A percentile compares a stretch with the other conserved stretches of the same genome.
These are phyloP conservation scores for Betula pendula DNA, from an alignment of 306 rosid genomes.

Conservation along the genomic window DNA sequence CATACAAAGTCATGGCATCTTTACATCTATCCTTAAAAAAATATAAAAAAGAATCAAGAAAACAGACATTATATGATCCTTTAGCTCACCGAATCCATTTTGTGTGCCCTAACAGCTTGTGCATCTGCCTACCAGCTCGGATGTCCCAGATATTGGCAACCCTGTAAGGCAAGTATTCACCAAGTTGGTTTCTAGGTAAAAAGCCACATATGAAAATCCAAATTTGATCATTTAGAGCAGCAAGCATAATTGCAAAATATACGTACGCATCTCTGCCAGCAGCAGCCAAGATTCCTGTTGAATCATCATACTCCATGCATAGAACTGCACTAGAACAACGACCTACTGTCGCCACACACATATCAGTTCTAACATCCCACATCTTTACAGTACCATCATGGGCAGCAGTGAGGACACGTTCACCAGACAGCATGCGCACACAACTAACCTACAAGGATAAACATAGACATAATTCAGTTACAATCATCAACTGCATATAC, in stretches of 20 bases:
- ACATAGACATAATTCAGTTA: constrained; percentile 30
- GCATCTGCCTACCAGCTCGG: constrained; percentile 90
- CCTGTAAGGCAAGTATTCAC: constrained; percentile 45
- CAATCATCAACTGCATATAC: constrained; percentile 24
- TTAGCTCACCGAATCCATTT: constrained; percentile 84
- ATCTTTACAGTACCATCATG: constrained; percentile 98
- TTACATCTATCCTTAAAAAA: constrained; percentile 12
- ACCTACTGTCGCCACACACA: constrained; percentile 98
- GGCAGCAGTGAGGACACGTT: constrained; percentile 92
- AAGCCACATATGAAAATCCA: constrained; percentile 17
- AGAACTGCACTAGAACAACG: constrained; percentile 95
- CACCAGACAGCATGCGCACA: constrained; percentile 95
- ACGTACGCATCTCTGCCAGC: constrained; percentile 97
- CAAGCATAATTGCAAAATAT: constrained; percentile 22
- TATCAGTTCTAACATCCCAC: constrained; percentile 99
- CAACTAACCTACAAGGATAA: constrained; percentile 75
- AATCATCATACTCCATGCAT: constrained; percentile 97
- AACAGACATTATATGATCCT: constrained; percentile 13
- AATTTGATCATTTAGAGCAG: constrained; percentile 22
- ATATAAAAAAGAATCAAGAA: constrained; percentile 8
- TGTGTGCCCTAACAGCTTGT: constrained; percentile 90
- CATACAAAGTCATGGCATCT: constrained; percentile 18
- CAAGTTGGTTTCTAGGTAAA: constrained; percentile 28
- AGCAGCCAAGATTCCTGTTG: constrained; percentile 88
- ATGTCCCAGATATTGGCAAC: constrained; percentile 95